Evolutionary conservation across 768 basidiomycete species (phyloP).

Genomic region (Scleroderma bovista): DNA sequence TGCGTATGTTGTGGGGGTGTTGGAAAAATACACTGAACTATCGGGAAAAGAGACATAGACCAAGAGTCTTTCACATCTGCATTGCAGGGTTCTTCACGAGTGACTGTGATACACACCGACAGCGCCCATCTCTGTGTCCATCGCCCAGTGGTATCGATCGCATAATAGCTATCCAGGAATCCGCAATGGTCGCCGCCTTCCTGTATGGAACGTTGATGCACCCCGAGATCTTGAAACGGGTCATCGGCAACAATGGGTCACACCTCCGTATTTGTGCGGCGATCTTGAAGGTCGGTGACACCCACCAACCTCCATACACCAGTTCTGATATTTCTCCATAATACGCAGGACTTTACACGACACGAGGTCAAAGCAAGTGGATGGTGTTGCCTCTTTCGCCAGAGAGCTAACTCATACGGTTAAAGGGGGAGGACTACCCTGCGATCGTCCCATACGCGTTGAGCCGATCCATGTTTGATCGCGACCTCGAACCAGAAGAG

Average conservation of each 20-base stretch:
- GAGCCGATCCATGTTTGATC: conserved; percentile 42
- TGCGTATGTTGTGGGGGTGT: too few relatives aligned
- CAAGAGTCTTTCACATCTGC: too few relatives aligned
- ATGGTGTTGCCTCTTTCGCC: background rate
- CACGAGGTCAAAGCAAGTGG: conserved; percentile 63
- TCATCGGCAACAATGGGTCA: conserved; percentile 63
- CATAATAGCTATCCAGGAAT: background rate
- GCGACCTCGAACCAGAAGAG: conserved; percentile 54
- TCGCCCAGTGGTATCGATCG: background rate
- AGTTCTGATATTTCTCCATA: background rate
- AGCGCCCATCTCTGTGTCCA: too few relatives aligned
- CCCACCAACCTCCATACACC: background rate
- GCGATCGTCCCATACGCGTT: conserved; percentile 62
- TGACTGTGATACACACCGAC: too few relatives aligned
- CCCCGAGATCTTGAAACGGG: conserved; percentile 71
- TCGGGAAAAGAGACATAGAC: too few relatives aligned
- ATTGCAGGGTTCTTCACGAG: too few relatives aligned
- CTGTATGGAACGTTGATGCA: conserved; percentile 93
- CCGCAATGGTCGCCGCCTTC: conserved; percentile 52
- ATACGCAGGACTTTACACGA: conserved; percentile 69
- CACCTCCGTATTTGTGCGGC: conserved; percentile 69
- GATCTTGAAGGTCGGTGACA: conserved; percentile 54
- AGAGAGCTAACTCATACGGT: conserved; percentile 1
- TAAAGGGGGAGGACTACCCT: conserved; percentile 75
- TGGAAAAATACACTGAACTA: too few relatives aligned